phyloP scores from a whole-genome alignment of 2,329 filamentous ascomycete species.

The Lasiodiplodia citricola region DNA sequence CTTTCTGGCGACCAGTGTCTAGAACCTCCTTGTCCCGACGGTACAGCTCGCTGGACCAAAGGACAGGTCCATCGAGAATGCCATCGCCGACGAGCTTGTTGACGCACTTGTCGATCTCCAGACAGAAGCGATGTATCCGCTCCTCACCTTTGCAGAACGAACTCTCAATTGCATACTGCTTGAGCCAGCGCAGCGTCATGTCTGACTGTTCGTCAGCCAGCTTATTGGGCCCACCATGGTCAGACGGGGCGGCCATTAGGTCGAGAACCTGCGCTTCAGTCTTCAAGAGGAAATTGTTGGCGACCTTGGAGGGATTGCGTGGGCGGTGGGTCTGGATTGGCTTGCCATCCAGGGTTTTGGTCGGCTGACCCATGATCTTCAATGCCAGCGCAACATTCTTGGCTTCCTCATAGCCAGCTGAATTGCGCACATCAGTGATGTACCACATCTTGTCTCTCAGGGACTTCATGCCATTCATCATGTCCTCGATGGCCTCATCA shows the following conservation, averaged over 20 bases:
- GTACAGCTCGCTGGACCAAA: conserved; percentile 93
- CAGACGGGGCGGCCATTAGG: conserved; percentile 78
- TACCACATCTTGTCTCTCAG: conserved; percentile 99
- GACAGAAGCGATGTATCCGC: conserved; percentile 89
- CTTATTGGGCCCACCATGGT: conserved; percentile 91
- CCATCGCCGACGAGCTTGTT: conserved; percentile 84
- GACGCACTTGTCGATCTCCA: conserved; percentile 86
- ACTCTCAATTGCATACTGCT: conserved; percentile 82
- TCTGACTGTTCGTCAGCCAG: conserved; percentile 94
- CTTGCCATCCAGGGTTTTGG: conserved; percentile 48
- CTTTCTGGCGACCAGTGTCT: conserved; percentile 56
- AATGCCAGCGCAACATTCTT: conserved; percentile 84
- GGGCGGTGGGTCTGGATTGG: conserved; percentile 46
- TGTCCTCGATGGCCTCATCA: conserved; percentile 73
- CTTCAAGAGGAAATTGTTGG: conserved; percentile 71
- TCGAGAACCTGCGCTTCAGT: conserved; percentile 87
- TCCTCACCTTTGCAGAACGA: conserved; percentile 90
- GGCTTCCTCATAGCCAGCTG: conserved; percentile 84
- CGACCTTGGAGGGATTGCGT: conserved; percentile 52
- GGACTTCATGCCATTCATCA: conserved; percentile 74
- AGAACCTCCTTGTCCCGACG: conserved; percentile 73
- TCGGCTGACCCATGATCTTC: conserved; percentile 80
- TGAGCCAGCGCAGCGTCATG: conserved; percentile 81
- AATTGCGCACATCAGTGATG: conserved; percentile 89
- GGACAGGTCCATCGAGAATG: conserved; percentile 80